Conservation (phyloP, 305 asterid species). For the Fraxinus sp. region DNA sequence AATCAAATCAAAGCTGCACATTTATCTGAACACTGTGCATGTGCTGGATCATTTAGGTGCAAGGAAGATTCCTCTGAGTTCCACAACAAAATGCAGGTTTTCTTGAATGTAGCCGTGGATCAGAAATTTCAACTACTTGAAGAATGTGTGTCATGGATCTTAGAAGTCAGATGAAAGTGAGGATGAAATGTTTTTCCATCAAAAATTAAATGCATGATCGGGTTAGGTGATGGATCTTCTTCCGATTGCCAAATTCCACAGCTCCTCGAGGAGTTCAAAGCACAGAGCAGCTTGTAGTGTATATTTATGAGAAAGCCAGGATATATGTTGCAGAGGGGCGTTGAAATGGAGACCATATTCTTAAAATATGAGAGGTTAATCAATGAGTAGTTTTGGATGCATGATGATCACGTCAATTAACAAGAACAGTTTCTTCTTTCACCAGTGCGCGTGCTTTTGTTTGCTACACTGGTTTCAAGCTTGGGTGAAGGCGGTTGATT, state of each 20-base stretch:
- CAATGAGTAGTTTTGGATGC: not conserved
- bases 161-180: slow-evolving; percentile 43
- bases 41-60: slow-evolving; percentile 86
- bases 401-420: not conserved
- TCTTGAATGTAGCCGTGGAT: slow-evolving; percentile 57
- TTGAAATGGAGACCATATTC: not conserved
- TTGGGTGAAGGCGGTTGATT: not conserved
- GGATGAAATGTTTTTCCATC: not conserved
- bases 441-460: not conserved
- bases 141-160: slow-evolving; percentile 77
- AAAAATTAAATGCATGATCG: not conserved
- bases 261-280: not conserved
- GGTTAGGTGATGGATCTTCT: not conserved
- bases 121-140: slow-evolving; percentile 78
- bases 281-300: not conserved
- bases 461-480: not conserved
- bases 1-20: slow-evolving; percentile 83
- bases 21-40: slow-evolving; percentile 70
- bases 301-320: not conserved
- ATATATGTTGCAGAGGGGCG: not conserved
- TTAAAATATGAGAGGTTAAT: not conserved
- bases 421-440: not conserved
- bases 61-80: slow-evolving; percentile 63
- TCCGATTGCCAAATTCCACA: not conserved
- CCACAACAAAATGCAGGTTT: slow-evolving; percentile 59